A percentile compares a stretch with the other conserved stretches of the same genome.
These are phyloP conservation scores for Diaporthe amygdali DNA, from an alignment of 2,329 filamentous ascomycete genomes.

Conservation along the genomic window DNA sequence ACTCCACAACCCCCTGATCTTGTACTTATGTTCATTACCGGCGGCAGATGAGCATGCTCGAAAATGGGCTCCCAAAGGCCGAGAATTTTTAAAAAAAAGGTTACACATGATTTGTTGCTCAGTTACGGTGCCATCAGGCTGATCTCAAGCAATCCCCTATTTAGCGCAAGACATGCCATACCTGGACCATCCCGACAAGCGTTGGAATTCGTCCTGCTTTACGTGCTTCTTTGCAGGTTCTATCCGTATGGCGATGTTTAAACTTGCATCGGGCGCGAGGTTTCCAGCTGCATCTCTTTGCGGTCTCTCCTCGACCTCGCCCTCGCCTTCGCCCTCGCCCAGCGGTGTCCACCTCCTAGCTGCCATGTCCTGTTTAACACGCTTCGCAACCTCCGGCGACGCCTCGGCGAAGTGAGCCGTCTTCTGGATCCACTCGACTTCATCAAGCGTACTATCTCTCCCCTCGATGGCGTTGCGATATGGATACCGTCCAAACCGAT, in stretches of 20 bases:
- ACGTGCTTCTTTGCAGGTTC: not conserved
- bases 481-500: constrained; percentile 35
- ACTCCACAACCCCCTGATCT: not conserved
- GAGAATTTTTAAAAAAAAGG: not conserved
- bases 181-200: not conserved
- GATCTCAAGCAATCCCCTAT: too few species aligned
- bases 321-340: not conserved
- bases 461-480: constrained; percentile 33
- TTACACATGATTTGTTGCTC: not conserved
- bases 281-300: not conserved
- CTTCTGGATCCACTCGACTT: constrained; percentile 31
- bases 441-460: constrained; percentile 30
- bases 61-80: not conserved
- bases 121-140: not conserved
- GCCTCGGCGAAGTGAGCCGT: constrained; percentile 27
- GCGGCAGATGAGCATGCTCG: not conserved
- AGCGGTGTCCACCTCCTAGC: constrained; percentile 32
- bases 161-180: not conserved
- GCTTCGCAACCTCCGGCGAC: constrained; percentile 23
- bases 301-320: not conserved
- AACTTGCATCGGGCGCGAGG: not conserved
- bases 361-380: constrained; percentile 27
- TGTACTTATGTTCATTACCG: not conserved
- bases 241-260: not conserved
- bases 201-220: not conserved